Conservation (phyloP, 164 flowering plant genomes). For the Vitis labrusca region DNA sequence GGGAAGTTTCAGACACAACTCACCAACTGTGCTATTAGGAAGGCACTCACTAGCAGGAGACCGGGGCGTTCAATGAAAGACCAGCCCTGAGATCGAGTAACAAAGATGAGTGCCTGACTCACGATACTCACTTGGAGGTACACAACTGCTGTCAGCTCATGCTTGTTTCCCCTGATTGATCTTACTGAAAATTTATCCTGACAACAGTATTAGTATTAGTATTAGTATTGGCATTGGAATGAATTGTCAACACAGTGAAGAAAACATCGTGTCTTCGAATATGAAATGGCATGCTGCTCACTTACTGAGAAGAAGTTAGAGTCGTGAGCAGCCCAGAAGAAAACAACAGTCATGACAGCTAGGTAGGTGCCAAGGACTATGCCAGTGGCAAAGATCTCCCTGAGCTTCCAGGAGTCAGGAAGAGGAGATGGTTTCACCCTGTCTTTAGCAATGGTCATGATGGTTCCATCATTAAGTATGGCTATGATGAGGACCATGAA, state of each 20-base stretch:
- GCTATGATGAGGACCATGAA: slow-evolving; percentile 52
- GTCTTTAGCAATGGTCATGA: slow-evolving; percentile 57
- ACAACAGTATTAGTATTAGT: background rate
- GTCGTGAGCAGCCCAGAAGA: slow-evolving; percentile 35
- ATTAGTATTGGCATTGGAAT: too few relatives aligned
- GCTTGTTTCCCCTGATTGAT: slow-evolving; percentile 21
- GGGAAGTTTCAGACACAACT: slow-evolving; percentile 11
- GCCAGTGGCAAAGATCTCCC: slow-evolving; percentile 51
- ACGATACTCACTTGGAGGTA: slow-evolving; percentile 63
- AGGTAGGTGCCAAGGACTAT: slow-evolving; percentile 42
- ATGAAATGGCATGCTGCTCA: background rate
- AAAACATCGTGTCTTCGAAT: too few relatives aligned
- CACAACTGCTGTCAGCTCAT: slow-evolving; percentile 43
- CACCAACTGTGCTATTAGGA: slow-evolving; percentile 47
- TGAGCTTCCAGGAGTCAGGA: slow-evolving; percentile 52
- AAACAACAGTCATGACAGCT: slow-evolving; percentile 44
- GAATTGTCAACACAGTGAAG: too few relatives aligned
- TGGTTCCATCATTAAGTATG: slow-evolving; percentile 50
- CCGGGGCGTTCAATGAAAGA: slow-evolving; percentile 56
- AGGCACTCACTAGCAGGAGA: slow-evolving; percentile 35
- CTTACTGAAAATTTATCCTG: slow-evolving; percentile 42
- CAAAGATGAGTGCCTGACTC: slow-evolving; percentile 60
- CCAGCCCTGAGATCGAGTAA: slow-evolving; percentile 54
- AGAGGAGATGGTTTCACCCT: slow-evolving; percentile 50
- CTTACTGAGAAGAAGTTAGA: slow-evolving; percentile 44